Base-by-base conservation (phyloP, 2,329 filamentous ascomycete genomes). In the Emmonsia crescens region DNA sequence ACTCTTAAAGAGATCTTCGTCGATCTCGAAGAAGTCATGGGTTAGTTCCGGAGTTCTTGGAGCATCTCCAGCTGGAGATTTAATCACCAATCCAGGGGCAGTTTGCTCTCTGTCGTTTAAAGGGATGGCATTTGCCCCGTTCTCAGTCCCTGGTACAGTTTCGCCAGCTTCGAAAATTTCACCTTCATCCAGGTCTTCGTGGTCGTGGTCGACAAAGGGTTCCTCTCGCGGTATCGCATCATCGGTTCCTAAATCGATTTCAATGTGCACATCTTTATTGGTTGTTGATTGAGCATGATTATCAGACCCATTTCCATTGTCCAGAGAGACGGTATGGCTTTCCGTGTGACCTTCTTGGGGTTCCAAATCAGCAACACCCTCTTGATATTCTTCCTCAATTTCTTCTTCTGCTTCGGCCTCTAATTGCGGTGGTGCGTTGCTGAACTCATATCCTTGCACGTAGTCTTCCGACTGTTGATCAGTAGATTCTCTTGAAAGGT, bases 1-100 rank as follows among this genome's bases (percentile, higher is more conserved):
- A 38, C 65, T 72, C 42, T 71, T 69, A 62, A 73, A 67, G 19
- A 72, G 54, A 52, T 73, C 72, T 60, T 72, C 72, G 61, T 70
- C 66, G 60, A 70, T 68, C 59, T 67, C 73, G 56, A 74, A 68
- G 57, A 72, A 62, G 61, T 73, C 68, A 65, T 75, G 66, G 48
- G 66, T 65, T 27, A 66, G 65, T 67, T 66, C 63, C 46, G 66
- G 63, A 27, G 65, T 67, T n/a, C 54, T 52, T 60, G 62, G 61
- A 14, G 27, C 42, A 54, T 36, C 33, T 46, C 29, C 40, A 16
- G 52, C 2, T 4, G 38, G n/a, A 54, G 16, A 44, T 29, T 51
- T 21, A 21, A 38, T 42, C 31, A 12, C 31, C 38, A 59, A 16
- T 12, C 2, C 36, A 10, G 56, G 8, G 4, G 21, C 40, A 12